Evolutionary conservation across 2,329 filamentous ascomycete species (phyloP).

Genomic region (Aschersonia sp.): DNA sequence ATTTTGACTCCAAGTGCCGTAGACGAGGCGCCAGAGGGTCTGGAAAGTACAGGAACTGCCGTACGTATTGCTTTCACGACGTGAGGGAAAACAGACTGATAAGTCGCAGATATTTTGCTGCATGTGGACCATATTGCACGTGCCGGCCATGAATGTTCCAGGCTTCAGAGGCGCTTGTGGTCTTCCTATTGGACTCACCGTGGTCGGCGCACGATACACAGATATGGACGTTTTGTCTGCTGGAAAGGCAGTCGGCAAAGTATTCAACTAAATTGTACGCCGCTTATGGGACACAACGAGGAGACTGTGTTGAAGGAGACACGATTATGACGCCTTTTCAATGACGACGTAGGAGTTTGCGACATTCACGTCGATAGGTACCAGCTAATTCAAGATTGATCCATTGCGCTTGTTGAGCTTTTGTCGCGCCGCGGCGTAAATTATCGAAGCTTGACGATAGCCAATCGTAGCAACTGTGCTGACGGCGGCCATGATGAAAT

Average conservation of each 20-base stretch:
- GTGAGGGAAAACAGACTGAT: neutral
- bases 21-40: conserved; percentile 43
- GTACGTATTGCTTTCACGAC: conserved; percentile 6
- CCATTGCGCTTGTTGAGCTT: no score
- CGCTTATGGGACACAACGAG: no score
- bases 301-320: no score
- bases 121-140: conserved; percentile 31
- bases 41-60: conserved; percentile 36
- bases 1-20: conserved; percentile 42
- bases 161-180: conserved; percentile 38
- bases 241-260: conserved; percentile 19
- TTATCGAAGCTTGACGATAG: no score
- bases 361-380: no score
- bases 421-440: no score
- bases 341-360: no score
- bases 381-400: no score
- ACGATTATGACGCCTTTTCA: no score
- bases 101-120: conserved; percentile 4
- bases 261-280: conserved; percentile 11
- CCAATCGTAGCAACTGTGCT: no score
- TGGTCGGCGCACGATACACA: conserved; percentile 31
- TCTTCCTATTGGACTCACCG: conserved; percentile 44
- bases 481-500: no score
- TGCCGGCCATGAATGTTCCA: conserved; percentile 48
- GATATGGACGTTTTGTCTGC: conserved; percentile 29